phyloP scores from a whole-genome alignment of 2,329 filamentous ascomycete species.

The Madurella fahalii region DNA sequence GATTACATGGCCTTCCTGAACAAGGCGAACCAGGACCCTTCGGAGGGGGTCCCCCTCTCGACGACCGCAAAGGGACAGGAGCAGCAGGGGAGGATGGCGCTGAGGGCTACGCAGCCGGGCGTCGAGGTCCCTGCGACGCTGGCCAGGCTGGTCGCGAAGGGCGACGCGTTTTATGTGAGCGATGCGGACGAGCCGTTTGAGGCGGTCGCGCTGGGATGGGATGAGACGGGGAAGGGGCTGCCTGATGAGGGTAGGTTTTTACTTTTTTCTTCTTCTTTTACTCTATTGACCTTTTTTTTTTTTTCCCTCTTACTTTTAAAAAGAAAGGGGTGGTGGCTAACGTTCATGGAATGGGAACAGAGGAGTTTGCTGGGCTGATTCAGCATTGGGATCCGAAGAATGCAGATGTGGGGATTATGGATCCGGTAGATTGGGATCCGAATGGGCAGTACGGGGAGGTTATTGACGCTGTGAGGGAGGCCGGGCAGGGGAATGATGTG shows the following conservation, averaged over 20 bases:
- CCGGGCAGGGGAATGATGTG: conserved; percentile 61
- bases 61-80: background rate
- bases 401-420: conserved; percentile 60
- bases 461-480: conserved; percentile 64
- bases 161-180: conserved; percentile 65
- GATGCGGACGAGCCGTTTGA: conserved; percentile 86
- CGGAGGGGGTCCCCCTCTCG: conserved; percentile 46
- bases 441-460: conserved; percentile 65
- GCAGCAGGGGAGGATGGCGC: conserved; percentile 26
- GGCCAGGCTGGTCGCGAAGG: conserved; percentile 45
- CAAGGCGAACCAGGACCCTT: conserved; percentile 78
- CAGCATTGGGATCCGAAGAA: conserved; percentile 50
- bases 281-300: conserved; percentile 17
- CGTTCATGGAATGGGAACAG: conserved; percentile 38
- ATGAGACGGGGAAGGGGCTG: conserved; percentile 47
- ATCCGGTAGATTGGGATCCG: conserved; percentile 68
- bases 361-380: conserved; percentile 66
- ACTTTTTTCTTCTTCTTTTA: background rate
- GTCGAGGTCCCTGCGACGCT: conserved; percentile 59
- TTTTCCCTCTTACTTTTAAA: background rate
- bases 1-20: conserved; percentile 82
- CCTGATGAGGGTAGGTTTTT: conserved; percentile 56
- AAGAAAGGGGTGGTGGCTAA: background rate
- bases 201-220: conserved; percentile 64
- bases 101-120: conserved; percentile 51